Base-by-base conservation (phyloP, 805 yeast species). In the Wickerhamiella spandovensis region DNA sequence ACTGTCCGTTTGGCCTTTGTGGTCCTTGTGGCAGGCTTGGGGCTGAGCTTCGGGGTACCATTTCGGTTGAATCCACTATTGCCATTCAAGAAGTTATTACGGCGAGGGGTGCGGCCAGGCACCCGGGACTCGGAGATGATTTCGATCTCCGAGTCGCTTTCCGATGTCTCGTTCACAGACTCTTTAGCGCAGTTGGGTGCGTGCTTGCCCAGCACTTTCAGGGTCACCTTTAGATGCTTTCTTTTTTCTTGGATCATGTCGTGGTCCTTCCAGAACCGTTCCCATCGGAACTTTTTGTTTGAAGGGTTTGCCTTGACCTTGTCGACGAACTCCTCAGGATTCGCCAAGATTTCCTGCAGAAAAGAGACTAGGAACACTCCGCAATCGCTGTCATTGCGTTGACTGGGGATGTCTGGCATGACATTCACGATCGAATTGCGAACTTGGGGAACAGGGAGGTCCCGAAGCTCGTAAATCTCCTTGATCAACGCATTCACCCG, bases 361-460 rank as follows among this genome's bases (percentile, higher is more conserved):
- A 84, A 88, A 57, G 81, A 81, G 15, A 92, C 81, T 1, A 90
- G 84, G 66, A 85, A 96, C 20, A 92, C 78, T 1, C 98, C 98
- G 68, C 98, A 92, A 63, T 92, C 98, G 61, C 88, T 85, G 67
- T 81, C 79, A 63, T 92, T 92, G 28, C 80, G 79, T 61, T 92
- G 98, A 52, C 74, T 78, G 0, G 97, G 95, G 0, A 87, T 92
- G 5, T 69, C 61, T 4, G 80, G 78, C 5, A 6, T 10, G n/a
- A 39, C 24, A 2, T 5, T 2, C 24, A 18, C 24, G 12, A 39
- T 15, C 24, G 24, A 12, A 24, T 21, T 7, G n/a, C 43, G 43
- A 24, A 5, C n/a, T 4, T 35, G 20, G 2, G 43, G 43, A 4
- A 39, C 24, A 3, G 15, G 24, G n/a, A 39, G 13, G 3, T 21